These are phyloP conservation scores for Macrocybe gigantea DNA, from an alignment of 768 basidiomycete species.

Conservation along the genomic window DNA sequence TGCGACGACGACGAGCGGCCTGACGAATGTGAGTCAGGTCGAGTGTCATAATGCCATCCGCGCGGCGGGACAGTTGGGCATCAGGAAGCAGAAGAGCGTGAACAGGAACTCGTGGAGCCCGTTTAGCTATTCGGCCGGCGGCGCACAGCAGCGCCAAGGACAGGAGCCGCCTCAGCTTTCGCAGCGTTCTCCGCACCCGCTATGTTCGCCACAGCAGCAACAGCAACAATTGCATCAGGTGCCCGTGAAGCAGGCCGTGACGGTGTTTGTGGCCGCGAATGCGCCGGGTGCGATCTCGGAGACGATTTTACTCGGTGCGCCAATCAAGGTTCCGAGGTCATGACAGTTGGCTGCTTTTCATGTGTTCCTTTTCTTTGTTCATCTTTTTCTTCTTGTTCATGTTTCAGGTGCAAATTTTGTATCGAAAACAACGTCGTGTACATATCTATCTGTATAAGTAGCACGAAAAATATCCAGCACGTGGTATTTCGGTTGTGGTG, in stretches of 20 bases:
- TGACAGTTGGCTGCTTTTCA: not conserved
- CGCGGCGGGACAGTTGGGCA: constrained; percentile 45
- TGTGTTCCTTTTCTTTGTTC: not conserved
- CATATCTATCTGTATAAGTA: constrained; percentile 16
- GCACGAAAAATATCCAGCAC: not conserved
- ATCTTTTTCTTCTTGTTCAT: not conserved
- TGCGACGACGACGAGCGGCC: constrained; percentile 13
- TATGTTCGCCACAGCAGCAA: constrained; percentile 1
- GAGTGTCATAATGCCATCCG: constrained; percentile 39
- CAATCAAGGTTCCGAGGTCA: constrained; percentile 3
- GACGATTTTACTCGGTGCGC: no score
- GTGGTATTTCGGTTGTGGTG: no score
- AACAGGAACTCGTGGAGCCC: constrained; percentile 49
- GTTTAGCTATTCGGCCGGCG: constrained; percentile 4
- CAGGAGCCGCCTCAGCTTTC: not conserved
- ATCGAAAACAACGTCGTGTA: constrained; percentile 11
- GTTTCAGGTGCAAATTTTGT: constrained; percentile 1
- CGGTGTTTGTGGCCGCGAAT: constrained; percentile 8
- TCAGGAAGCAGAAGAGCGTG: constrained; percentile 38
- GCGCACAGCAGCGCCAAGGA: not conserved
- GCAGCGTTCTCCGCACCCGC: constrained; percentile 5
- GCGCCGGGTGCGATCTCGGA: constrained; percentile 10
- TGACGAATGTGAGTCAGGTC: constrained; percentile 5
- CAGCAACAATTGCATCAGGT: constrained; percentile 1
- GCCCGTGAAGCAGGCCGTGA: not conserved